Evolutionary conservation across 1,284 basidiomycete genomes (phyloP).

Genomic region (Ganoderma sinense): DNA sequence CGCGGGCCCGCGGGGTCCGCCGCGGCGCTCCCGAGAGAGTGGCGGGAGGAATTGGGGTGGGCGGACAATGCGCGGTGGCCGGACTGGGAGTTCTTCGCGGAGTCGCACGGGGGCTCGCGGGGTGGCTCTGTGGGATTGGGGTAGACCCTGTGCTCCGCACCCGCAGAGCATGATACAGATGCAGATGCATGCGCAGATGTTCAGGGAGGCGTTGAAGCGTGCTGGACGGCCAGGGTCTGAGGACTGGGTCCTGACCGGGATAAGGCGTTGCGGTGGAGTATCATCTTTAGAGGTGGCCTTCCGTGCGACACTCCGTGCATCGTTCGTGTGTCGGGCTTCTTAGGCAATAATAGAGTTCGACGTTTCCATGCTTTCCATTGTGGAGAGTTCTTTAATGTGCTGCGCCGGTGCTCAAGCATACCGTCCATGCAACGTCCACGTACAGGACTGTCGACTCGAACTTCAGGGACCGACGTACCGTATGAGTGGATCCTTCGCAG

Average conservation of each 20-base stretch:
- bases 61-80: conserved; percentile 13
- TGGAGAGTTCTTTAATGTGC: background rate
- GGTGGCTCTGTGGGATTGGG: background rate
- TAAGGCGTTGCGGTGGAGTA: background rate
- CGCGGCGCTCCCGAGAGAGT: conserved; percentile 4
- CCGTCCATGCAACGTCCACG: background rate
- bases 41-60: conserved; percentile 3
- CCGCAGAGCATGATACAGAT: too few relatives aligned
- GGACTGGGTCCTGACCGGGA: background rate
- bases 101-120: background rate
- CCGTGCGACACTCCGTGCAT: background rate
- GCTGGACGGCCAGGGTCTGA: background rate
- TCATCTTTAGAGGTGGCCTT: background rate
- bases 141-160: background rate
- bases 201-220: background rate
- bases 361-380: background rate
- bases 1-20: background rate
- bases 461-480: background rate
- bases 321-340: background rate
- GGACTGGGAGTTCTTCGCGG: conserved; percentile 12
- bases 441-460: background rate
- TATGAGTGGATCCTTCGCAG: background rate
- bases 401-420: background rate
- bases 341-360: background rate
- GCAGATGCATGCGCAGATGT: background rate